Evolutionary conservation across 2,329 filamentous ascomycete genomes (phyloP).

Genomic region (Allantophomopsis lycopodina): DNA sequence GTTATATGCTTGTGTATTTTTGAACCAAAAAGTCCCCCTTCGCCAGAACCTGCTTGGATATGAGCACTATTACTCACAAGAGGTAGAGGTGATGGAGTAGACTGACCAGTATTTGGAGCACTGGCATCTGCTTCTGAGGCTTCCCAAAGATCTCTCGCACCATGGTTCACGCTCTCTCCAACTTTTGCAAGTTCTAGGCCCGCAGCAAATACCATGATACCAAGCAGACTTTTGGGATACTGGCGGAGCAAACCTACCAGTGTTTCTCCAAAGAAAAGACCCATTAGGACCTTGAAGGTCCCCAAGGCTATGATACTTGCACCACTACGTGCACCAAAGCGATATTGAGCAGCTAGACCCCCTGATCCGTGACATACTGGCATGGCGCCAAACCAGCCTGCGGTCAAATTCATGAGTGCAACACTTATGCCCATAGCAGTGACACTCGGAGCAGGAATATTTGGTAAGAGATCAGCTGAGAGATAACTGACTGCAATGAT

Average conservation of each 20-base stretch:
- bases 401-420: conserved; percentile 67
- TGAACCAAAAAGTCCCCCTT: conserved; percentile 5
- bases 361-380: conserved; percentile 89
- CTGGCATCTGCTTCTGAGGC: conserved; percentile 26
- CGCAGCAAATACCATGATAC: conserved; percentile 80
- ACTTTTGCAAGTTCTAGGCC: conserved; percentile 81
- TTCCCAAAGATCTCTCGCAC: conserved; percentile 45
- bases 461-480: conserved; percentile 62
- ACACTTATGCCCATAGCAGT: conserved; percentile 74
- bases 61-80: no score
- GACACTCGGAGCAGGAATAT: conserved; percentile 52
- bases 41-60: conserved; percentile 7
- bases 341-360: conserved; percentile 78
- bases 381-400: conserved; percentile 91
- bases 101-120: background rate
- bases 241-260: conserved; percentile 55
- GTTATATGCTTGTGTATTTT: conserved; percentile 38
- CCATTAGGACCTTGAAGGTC: conserved; percentile 59
- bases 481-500: conserved; percentile 78
- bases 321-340: conserved; percentile 83
- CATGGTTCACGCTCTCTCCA: conserved; percentile 71
- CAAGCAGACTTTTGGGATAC: conserved; percentile 68
- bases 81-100: no score
- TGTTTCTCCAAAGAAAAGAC: conserved; percentile 59
- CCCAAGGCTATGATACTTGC: conserved; percentile 74